Conservation (phyloP, 768 basidiomycete species). For the Cantharellus cinnabarinus region DNA sequence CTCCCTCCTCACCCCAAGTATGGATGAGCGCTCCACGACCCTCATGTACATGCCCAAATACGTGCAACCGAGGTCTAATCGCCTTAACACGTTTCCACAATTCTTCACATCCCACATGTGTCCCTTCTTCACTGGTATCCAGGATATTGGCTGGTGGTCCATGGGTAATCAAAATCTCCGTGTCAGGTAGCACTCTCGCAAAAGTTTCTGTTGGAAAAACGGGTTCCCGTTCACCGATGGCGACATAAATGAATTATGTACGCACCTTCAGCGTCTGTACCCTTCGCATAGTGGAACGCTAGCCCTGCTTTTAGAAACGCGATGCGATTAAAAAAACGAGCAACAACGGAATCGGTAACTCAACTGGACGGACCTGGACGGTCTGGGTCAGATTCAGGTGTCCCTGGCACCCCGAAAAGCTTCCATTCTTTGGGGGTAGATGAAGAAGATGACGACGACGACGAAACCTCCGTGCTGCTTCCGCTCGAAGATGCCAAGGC, state of each 20-base stretch:
- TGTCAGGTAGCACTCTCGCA: not conserved
- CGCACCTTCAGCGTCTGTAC: not conserved
- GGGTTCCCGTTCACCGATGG: not conserved
- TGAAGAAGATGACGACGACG: too few relatives aligned
- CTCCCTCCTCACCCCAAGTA: not conserved
- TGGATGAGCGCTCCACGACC: not conserved
- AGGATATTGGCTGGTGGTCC: conserved; percentile 2
- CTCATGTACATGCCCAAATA: conserved; percentile 7
- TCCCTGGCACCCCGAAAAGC: not conserved
- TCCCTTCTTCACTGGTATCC: conserved; percentile 1
- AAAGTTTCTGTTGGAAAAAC: not conserved
- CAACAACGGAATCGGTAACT: not conserved
- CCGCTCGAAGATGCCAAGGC: too few relatives aligned
- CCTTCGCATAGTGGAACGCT: not conserved
- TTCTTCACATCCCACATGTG: not conserved
- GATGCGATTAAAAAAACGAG: not conserved
- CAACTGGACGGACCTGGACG: not conserved
- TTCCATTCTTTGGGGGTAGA: not conserved
- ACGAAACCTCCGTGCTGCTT: too few relatives aligned
- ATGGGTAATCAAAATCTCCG: conserved; percentile 1
- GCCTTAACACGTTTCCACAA: not conserved
- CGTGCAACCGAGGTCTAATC: conserved; percentile 3
- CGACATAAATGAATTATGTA: not conserved
- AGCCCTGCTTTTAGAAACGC: not conserved
- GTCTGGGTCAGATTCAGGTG: not conserved